Base-by-base conservation (phyloP, 1,284 basidiomycete species). In the Uromyces viciae-fabae region DNA sequence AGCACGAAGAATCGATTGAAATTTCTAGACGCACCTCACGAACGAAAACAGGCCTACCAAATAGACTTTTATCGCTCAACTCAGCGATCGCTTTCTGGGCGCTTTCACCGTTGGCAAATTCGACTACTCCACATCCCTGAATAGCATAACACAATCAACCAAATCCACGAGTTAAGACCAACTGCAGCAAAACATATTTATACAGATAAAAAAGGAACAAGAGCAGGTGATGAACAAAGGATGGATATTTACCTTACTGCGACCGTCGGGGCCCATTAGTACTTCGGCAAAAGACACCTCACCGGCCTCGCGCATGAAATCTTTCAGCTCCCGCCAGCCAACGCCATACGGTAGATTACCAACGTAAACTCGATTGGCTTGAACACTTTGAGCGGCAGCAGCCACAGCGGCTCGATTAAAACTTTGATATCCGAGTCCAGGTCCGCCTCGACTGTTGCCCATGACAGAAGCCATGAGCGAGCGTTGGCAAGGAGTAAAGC, bases 31-130 rank as follows among this genome's bases (percentile, higher is more conserved):
- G 75, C 62, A 97, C 95, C 90, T 98, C 95, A 83, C 95, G 92
- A 83, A 99, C 94, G 87, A 98, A 98, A 66, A 98, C 93, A 3
- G 94, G 93, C 60, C 96, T 91, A 38, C 96, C 94, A 33, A 98
- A 90, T 42, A 98, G 90, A 11, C 91, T 88, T 82, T 92, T 91
- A 86, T 99, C 95, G 17, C 93, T 93, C 46, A 97, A 88, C 84
- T 95, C 94, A 38, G 91, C 90, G 82, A 96, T 91, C 5, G 94
- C 91, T 43, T 92, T 89, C 86, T 94, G 92, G 8, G 93, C 89
- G 82, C 96, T 94, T 85, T 96, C 94, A 74, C 89, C 88, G 22
- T 90, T 92, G 40, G 90, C 91, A 85, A 93, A 97, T 86, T 97
- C 95, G 84, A 98, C 94, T 3, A 81, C 79, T 15, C 79, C 79